Base-by-base conservation (phyloP, 1,139 yeast genomes). In the Hemisphaericaspora xylanilytica region DNA sequence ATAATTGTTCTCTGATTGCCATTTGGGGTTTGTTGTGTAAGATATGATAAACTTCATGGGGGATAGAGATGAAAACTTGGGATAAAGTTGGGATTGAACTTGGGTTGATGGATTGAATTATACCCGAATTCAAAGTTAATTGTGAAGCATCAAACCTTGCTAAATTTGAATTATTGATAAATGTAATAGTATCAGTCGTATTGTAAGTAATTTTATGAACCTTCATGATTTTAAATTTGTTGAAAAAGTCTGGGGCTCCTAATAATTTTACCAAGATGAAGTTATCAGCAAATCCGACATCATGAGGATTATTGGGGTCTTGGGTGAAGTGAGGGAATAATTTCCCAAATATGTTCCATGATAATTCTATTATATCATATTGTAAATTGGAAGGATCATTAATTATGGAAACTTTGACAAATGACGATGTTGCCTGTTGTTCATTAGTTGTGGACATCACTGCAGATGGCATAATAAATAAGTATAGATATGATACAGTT, bases 221-320 rank as follows among this genome's bases (percentile, higher is more conserved):
- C 36, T 64, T 67, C 46, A 59, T 70, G 12, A 75, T 50, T 40
- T 59, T 60, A 49, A 57, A 66, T 8, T 56, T 55, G 11, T 52
- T 51, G 42, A 74, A 71, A 42, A 57, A 56, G 39, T 66, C 71
- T 0, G 79, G 76, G 1, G 73, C 61, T 0, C 80, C 81, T 25
- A 73, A 45, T 21, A 73, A 55, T 48, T 67, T 67, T 33, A 70
- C 57, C 43, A 64, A 50, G 1, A 67, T 61, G 42, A 46, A 67
- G 28, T 50, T 51, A 29, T 47, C 46, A 16, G 40, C 31, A 22
- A 31, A 21, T n/a, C 48, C 39, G 13, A 47, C 46, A 4, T 35
- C 34, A 21, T 25, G 18, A n/a, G 31, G 25, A 8, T 29, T 5
- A 13, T 28, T 29, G 3, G 33, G 37, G 8, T 25, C 13, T 33